A percentile compares a stretch with the other conserved stretches of the same genome.
These are phyloP conservation scores for Ambrosiella xylebori DNA, from an alignment of 2,329 filamentous ascomycete species.

Conservation along the genomic window DNA sequence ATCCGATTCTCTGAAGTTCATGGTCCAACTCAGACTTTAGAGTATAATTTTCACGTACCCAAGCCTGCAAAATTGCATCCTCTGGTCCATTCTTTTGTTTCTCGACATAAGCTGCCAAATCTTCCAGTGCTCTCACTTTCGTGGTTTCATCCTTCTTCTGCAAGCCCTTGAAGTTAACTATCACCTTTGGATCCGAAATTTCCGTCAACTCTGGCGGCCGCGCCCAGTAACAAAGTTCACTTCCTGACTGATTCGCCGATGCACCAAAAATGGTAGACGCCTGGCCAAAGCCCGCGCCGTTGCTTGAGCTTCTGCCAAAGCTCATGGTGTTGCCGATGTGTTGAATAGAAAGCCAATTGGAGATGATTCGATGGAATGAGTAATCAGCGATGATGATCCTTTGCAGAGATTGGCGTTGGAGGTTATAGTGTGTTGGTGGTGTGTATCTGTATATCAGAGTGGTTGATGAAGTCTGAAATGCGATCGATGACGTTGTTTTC, in stretches of 20 bases:
- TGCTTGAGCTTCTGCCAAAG: conserved; percentile 4
- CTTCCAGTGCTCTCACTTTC: conserved; percentile 78
- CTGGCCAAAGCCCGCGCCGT: conserved; percentile 3
- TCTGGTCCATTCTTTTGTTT: conserved; percentile 46
- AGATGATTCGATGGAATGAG: not conserved
- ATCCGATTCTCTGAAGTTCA: too few relatives aligned
- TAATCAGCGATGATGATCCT: not conserved
- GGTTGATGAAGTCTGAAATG: not conserved
- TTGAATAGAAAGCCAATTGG: not conserved
- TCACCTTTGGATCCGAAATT: conserved; percentile 63
- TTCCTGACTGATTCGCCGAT: conserved; percentile 24
- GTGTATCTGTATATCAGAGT: not conserved
- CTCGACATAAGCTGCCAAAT: conserved; percentile 51
- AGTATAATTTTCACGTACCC: conserved; percentile 36
- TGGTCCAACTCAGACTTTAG: too few relatives aligned
- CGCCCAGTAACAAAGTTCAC: conserved; percentile 61
- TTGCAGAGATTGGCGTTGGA: not conserved
- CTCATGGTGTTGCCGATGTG: conserved; percentile 1
- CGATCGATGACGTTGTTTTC: not conserved
- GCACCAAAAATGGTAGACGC: conserved; percentile 21
- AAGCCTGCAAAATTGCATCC: conserved; percentile 70
- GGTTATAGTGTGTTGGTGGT: not conserved
- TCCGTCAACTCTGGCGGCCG: conserved; percentile 66
- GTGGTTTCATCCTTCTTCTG: conserved; percentile 87
- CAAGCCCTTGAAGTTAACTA: conserved; percentile 84